Conservation (phyloP, 176 grass and related monocot genomes). For the Dendrocalamus sinicus region DNA sequence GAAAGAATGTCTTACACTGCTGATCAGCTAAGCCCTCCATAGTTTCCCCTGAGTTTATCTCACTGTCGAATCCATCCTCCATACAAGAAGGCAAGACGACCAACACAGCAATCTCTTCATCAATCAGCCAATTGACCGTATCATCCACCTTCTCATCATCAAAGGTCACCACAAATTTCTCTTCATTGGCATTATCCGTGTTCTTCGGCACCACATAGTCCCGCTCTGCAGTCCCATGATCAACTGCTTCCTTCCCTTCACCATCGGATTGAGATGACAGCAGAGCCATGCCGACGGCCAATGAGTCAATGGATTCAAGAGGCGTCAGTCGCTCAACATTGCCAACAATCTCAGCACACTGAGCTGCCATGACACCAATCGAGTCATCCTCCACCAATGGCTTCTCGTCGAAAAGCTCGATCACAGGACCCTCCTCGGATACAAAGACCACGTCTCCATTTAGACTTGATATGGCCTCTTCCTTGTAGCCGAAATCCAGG, state of each 20-base stretch:
- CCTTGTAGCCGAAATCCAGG: conserved; percentile 38
- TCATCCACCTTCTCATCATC: conserved; percentile 41
- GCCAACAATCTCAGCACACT: conserved; percentile 23
- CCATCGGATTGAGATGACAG: conserved; percentile 15
- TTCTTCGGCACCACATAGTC: background rate
- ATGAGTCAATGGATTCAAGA: conserved; percentile 59
- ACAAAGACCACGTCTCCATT: conserved; percentile 50
- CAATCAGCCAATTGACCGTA: conserved; percentile 14
- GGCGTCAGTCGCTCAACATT: conserved; percentile 39
- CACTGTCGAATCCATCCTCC: conserved; percentile 26
- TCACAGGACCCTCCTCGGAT: conserved; percentile 49
- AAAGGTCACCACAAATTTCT: conserved; percentile 38
- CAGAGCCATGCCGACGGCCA: background rate
- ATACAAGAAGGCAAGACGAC: background rate
- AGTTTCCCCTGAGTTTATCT: conserved; percentile 3
- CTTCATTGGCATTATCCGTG: conserved; percentile 35
- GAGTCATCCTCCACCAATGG: conserved; percentile 48
- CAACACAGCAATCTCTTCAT: conserved; percentile 9
- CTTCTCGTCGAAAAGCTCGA: conserved; percentile 61
- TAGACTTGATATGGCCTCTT: background rate
- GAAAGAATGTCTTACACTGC: conserved; percentile 41
- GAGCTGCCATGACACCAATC: conserved; percentile 24
- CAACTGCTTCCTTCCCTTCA: conserved; percentile 27
- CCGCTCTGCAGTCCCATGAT: conserved; percentile 29
- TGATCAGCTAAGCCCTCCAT: conserved; percentile 35